These are phyloP conservation scores for Melampsora americana DNA, from an alignment of 1,284 basidiomycete species.

Conservation along the genomic window DNA sequence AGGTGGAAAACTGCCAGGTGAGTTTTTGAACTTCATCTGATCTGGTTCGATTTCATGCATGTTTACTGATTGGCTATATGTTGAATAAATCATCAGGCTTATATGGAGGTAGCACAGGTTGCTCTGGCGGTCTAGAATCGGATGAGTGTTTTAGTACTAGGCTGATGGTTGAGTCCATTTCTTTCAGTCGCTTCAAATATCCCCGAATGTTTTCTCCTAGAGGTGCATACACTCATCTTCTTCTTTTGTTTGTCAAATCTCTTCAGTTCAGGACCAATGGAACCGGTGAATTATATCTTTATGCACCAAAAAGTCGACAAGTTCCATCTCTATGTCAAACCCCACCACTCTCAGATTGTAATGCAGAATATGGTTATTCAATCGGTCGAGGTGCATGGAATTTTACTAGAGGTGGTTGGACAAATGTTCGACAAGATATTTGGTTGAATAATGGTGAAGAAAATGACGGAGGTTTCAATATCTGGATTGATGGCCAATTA, in stretches of 20 bases:
- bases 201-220: too few species aligned
- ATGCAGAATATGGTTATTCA: slow-evolving; percentile 47
- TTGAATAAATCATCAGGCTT: slow-evolving; percentile 49
- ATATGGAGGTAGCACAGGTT: slow-evolving; percentile 55
- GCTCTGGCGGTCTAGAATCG: slow-evolving; percentile 55
- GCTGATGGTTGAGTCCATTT: slow-evolving; percentile 54
- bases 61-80: background rate
- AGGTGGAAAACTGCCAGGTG: slow-evolving; percentile 56
- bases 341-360: slow-evolving; percentile 45
- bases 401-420: slow-evolving; percentile 45
- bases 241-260: too few species aligned
- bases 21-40: background rate
- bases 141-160: slow-evolving; percentile 55
- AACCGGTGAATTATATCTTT: slow-evolving; percentile 62
- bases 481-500: slow-evolving; percentile 41
- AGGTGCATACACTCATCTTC: too few species aligned
- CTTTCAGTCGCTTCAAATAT: background rate
- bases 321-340: slow-evolving; percentile 43
- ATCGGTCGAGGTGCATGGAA: slow-evolving; percentile 47
- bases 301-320: slow-evolving; percentile 47
- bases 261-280: slow-evolving; percentile 47
- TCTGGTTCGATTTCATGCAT: background rate
- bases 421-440: slow-evolving; percentile 46
- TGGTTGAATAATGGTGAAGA: slow-evolving; percentile 44
- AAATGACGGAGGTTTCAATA: slow-evolving; percentile 39